Evolutionary conservation across 2,329 filamentous ascomycete species (phyloP), one percentile per base, ranked within the genome.

Genomic region (Aureobasidium musti): DNA sequence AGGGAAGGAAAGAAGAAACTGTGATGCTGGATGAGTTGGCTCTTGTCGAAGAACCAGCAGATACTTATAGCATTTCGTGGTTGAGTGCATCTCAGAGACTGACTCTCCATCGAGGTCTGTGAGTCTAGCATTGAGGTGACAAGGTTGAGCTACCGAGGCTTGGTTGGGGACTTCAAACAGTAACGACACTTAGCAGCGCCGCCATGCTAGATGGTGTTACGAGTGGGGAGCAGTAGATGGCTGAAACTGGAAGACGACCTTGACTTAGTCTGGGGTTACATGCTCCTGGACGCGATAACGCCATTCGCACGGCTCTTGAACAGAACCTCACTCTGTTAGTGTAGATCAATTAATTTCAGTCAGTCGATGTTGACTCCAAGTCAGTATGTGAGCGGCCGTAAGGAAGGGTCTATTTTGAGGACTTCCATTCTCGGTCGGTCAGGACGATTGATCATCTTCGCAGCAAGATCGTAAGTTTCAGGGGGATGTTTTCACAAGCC

Each of bases 61-160:
- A 45, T 65, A 65, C 61, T 65, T 65, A 65, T 65, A 65, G 49
- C 39, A 41, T 37, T 19, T 37, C 13, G 13, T 56, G 49, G 26
- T 39, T 30, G 21, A 28, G 30, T 26, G 30, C 23, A 35, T 39
- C 14, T 41, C 4, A 21, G 26, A 30, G 35, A 52, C 33, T 52
- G 33, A 28, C 45, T 52, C 30, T 45, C 3, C 37, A 2, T 39
- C n/a, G 14, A n/a, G 37, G 37, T 54, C 37, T 53, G 37, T 43
- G 61, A 45, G 47, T 13, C n/a, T 52, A 19, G 23, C 3, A 13
- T 52, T 28, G 30, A 63, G 45, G 21, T 43, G 30, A 41, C 23
- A 41, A 39, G 60, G 33, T 53, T 50, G 21, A 35, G 30, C 61
- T 41, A 45, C 61, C 61, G 37, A 54, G 49, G 61, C 35, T 43